Conservation (phyloP, 495 filamentous ascomycete species). For the Tuber calosporum region DNA sequence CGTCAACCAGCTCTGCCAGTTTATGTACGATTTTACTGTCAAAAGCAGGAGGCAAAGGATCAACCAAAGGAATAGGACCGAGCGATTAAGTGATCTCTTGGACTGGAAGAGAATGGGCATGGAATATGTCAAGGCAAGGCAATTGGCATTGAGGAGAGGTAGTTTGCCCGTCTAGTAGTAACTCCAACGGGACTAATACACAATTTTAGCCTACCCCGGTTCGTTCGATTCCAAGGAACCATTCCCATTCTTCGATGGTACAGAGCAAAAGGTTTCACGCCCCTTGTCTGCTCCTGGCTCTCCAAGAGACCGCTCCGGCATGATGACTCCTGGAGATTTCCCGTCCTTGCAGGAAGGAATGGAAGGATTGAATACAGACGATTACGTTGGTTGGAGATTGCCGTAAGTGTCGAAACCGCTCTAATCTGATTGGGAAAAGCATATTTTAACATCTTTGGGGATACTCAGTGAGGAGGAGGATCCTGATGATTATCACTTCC, state of each 20-base stretch:
- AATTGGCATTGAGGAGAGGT: conserved; percentile 80
- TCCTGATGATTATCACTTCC: conserved; percentile 86
- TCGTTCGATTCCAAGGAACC: conserved; percentile 75
- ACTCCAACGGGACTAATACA: conserved; percentile 9
- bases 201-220: conserved; percentile 64
- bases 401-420: conserved; percentile 60
- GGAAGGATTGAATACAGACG: conserved; percentile 89
- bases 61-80: conserved; percentile 97
- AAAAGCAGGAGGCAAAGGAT: conserved; percentile 95
- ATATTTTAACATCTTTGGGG: conserved; percentile 36
- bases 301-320: conserved; percentile 78
- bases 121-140: conserved; percentile 97
- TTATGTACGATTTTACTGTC: conserved; percentile 90
- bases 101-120: conserved; percentile 99
- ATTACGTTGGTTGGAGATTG: conserved; percentile 95
- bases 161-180: conserved; percentile 23
- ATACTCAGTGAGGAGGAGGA: conserved; percentile 80
- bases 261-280: conserved; percentile 85
- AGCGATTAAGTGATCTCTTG: conserved; percentile 84
- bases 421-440: conserved; percentile 18
- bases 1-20: conserved; percentile 84
- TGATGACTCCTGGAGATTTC: conserved; percentile 99
- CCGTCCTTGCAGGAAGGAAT: conserved; percentile 88
- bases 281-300: conserved; percentile 91
- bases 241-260: conserved; percentile 74